These are phyloP conservation scores for Adansonia gregorii DNA, from an alignment of 441 rosid species.

Conservation along the genomic window DNA sequence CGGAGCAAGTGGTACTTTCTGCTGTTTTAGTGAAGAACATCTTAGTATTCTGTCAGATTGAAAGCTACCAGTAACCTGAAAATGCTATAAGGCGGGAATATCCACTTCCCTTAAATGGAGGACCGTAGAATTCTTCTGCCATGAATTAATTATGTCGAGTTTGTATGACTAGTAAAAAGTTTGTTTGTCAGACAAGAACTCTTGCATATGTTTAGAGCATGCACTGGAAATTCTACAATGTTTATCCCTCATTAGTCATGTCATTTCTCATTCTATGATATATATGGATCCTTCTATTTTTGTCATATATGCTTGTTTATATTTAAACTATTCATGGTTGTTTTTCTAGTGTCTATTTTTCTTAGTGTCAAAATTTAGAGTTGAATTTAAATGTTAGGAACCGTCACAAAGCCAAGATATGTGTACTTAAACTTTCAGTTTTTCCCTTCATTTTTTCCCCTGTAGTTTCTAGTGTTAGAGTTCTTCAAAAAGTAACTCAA, in stretches of 20 bases:
- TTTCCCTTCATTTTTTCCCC: not conserved
- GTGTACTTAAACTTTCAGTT: not conserved
- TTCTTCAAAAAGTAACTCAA: not conserved
- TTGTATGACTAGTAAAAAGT: constrained; percentile 29
- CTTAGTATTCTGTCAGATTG: constrained; percentile 21
- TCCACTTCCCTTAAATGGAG: constrained; percentile 24
- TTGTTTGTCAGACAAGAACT: constrained; percentile 30
- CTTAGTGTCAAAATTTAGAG: not conserved
- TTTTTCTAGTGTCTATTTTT: not conserved
- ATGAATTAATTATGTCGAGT: constrained; percentile 24
- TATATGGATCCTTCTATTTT: not conserved
- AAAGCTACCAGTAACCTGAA: constrained; percentile 24
- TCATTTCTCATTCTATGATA: not conserved
- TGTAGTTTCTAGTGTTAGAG: not conserved
- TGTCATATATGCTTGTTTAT: constrained; percentile 5
- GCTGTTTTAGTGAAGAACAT: constrained; percentile 20
- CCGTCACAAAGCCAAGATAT: not conserved
- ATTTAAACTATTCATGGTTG: not conserved
- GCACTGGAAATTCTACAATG: constrained; percentile 24
- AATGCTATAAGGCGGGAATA: constrained; percentile 21
- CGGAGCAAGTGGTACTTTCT: not conserved
- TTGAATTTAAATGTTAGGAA: not conserved
- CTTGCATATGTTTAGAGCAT: constrained; percentile 23
- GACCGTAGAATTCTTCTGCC: constrained; percentile 1
- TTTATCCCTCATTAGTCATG: constrained; percentile 10